phyloP scores from a whole-genome alignment of 2,329 filamentous ascomycete species.

The Colletotrichum sp. region DNA sequence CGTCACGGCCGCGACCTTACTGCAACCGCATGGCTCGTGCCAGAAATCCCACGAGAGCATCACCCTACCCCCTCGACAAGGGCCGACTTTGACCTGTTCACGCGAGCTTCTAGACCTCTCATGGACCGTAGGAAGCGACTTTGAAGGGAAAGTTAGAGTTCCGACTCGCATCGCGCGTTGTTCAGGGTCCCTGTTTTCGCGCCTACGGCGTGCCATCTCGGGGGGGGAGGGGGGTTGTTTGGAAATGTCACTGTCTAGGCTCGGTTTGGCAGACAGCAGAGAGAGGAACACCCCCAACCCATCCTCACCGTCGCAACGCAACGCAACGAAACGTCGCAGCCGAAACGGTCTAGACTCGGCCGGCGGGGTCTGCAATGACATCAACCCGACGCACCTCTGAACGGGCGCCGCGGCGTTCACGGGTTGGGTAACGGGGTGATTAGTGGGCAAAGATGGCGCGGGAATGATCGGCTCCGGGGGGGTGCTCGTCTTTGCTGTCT shows the following conservation, averaged over 20 bases:
- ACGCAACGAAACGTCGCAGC: neutral
- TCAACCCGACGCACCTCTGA: neutral
- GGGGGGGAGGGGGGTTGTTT: neutral
- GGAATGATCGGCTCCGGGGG: neutral
- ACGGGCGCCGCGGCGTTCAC: neutral
- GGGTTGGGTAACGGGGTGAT: neutral
- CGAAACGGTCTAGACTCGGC: constrained; percentile 1
- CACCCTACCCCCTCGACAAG: neutral
- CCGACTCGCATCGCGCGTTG: neutral
- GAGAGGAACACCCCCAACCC: neutral
- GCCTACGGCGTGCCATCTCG: neutral
- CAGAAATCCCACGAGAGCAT: neutral
- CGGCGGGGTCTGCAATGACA: neutral
- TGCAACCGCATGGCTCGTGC: neutral
- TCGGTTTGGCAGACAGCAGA: neutral
- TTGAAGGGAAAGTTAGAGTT: neutral
- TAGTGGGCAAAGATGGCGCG: neutral
- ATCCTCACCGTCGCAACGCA: neutral
- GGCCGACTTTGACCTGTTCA: neutral
- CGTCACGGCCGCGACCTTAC: neutral
- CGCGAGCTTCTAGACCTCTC: neutral
- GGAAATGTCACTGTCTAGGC: neutral
- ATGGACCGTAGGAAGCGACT: neutral
- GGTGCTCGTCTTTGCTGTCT: neutral
- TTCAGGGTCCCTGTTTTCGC: neutral